Base-by-base conservation (phyloP, 2,329 filamentous ascomycete genomes). In the Leptosphaerulina australis region DNA sequence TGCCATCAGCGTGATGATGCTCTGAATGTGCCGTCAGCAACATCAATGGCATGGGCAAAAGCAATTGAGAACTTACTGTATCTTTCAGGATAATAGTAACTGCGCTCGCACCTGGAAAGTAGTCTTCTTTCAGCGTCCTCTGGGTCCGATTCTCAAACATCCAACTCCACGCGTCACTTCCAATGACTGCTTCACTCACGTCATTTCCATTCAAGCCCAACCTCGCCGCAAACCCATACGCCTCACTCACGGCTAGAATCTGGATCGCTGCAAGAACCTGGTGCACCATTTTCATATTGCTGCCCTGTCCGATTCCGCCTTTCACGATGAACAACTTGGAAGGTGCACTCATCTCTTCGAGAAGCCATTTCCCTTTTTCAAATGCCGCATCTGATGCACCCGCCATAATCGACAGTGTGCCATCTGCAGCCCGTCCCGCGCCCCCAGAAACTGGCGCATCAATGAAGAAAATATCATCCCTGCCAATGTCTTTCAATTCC, bases 371-470 rank as follows among this genome's bases (percentile, higher is more conserved):
- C 0, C 80, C 85, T 48, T 80, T 81, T 25, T 79, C 75, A 2
- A 90, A 72, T 4, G 83, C 83, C 2, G 76, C 77, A 1, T 81
- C 77, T 0, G 81, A 75, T 0, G 80, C 86, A 2, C 85, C 84
- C 0, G 86, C 86, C 82, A 92, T 90, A 66, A 92, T 91, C 5
- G 86, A 88, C 31, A 91, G 74, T 0, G 87, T 89, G 3, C 88
- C 88, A 38, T 87, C 81, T 0, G 85, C 86, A 1, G 88, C 88
- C 25, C 88, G 80, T 8, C 81, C 77, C 0, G 85, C 83, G 1
- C 88, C 88, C 0, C 88, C 88, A 0, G 86, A 90, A 0, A 91
- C 88, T 0, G 88, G 88, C 17, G 82, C 81, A 70, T 91, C 88
- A 40, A 92, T 80, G 41, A 91, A 80, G 39, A 78, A 75, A 22